A percentile compares a stretch with the other conserved stretches of the same genome.
These are phyloP conservation scores for Capronia coronata DNA, from an alignment of 2,329 filamentous ascomycete species.

Conservation along the genomic window DNA sequence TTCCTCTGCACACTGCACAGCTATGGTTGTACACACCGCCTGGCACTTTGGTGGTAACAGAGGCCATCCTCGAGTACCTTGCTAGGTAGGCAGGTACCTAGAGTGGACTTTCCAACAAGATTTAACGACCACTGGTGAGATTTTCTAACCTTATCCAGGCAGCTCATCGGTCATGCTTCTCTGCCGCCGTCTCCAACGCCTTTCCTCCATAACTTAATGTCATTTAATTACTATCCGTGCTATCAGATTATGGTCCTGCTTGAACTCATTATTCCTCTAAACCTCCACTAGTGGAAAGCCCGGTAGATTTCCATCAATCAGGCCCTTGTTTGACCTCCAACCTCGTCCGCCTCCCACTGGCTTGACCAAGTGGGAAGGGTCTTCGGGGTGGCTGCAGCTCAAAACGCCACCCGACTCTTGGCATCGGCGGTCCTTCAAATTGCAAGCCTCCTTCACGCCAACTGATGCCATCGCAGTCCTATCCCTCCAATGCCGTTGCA, in stretches of 20 bases:
- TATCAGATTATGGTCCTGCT: too few species aligned
- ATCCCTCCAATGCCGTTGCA: background rate
- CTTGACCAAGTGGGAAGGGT: background rate
- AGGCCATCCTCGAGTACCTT: too few species aligned
- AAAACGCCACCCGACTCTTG: constrained; percentile 12
- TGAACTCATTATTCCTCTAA: too few species aligned
- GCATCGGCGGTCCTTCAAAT: background rate
- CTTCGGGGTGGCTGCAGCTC: constrained; percentile 17
- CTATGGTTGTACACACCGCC: background rate
- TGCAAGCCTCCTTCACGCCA: background rate
- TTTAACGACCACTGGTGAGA: too few species aligned
- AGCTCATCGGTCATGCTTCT: too few species aligned
- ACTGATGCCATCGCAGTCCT: constrained; percentile 1
- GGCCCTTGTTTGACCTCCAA: constrained; percentile 1
- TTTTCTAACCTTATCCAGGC: too few species aligned
- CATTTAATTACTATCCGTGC: too few species aligned
- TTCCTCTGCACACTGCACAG: background rate
- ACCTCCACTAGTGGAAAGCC: background rate
- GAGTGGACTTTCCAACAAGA: too few species aligned
- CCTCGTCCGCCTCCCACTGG: background rate
- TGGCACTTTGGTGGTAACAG: too few species aligned
- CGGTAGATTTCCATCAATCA: constrained; percentile 17
- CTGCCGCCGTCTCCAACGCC: too few species aligned
- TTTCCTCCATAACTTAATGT: too few species aligned
- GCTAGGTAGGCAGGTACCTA: too few species aligned